Percentiles rank a stretch among this genome's conserved stretches.
Evolutionary conservation across 805 yeast species (phyloP).

Genomic region (Schwanniomyces vanrijiae): DNA sequence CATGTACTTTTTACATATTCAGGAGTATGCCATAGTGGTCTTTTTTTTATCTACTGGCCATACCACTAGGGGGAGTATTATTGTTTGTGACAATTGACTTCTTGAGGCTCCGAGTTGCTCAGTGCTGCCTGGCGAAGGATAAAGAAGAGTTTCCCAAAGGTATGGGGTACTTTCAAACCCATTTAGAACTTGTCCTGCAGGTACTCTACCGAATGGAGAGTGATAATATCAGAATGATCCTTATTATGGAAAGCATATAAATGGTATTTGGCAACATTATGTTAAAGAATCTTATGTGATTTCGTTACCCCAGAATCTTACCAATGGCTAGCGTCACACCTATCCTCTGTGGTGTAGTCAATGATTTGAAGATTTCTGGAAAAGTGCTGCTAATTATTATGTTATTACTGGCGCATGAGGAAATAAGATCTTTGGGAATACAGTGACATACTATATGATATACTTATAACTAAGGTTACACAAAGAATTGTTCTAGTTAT

Average conservation of each 20-base stretch:
- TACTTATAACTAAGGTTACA: too few relatives aligned
- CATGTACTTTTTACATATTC: too few relatives aligned
- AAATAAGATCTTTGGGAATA: slow-evolving; percentile 70
- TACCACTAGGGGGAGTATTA: slow-evolving; percentile 19
- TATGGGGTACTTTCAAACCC: slow-evolving; percentile 83
- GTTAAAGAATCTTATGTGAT: slow-evolving; percentile 62
- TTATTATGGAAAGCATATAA: slow-evolving; percentile 76
- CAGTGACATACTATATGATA: too few relatives aligned
- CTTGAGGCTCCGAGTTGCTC: slow-evolving; percentile 87
- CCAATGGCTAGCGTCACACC: slow-evolving; percentile 79
- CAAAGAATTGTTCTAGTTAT: too few relatives aligned
- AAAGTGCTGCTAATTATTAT: slow-evolving; percentile 70
- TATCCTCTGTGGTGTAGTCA: slow-evolving; percentile 86
- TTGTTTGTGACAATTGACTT: slow-evolving; percentile 78
- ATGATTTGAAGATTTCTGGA: slow-evolving; percentile 75
- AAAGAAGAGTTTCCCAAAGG: slow-evolving; percentile 74
- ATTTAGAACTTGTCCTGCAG: slow-evolving; percentile 74
- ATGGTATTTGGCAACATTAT: slow-evolving; percentile 89
- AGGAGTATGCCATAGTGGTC: too few relatives aligned
- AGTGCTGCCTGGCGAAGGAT: slow-evolving; percentile 58
- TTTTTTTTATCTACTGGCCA: too few relatives aligned
- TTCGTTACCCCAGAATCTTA: slow-evolving; percentile 77
- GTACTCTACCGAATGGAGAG: slow-evolving; percentile 58
- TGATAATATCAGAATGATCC: slow-evolving; percentile 71
- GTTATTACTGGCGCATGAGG: slow-evolving; percentile 81